Evolutionary conservation across 441 rosid species (phyloP), one percentile per base, ranked within the genome.

Genomic region (Jatropha multifida): DNA sequence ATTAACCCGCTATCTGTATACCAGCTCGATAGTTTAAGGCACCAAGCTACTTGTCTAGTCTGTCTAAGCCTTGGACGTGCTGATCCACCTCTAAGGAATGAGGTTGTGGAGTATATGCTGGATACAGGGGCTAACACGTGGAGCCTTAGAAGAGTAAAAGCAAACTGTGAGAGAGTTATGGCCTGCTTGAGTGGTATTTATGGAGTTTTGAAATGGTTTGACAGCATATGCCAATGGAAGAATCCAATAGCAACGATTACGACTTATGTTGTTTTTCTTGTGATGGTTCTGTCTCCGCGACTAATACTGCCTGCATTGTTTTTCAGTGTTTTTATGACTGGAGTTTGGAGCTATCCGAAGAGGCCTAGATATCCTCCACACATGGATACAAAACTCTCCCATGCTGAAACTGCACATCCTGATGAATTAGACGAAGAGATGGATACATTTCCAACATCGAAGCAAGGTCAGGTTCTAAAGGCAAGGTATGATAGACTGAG

Each of bases 371-470:
- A 84, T 23, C 92, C 94, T 0, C 88, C 88, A 0, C 86, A 86
- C 79, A 85, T 88, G 94, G 89, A 88, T 64, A 85, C 86, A 3
- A 81, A 78, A 58, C 67, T 84, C 42, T 90, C 94, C 0, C 86
- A 83, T 15, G 87, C 90, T 3, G 92, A 89, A 46, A 82, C 48
- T 13, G 82, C 77, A n/a, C 66, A 77, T 49, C 79, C 83, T 2
- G 90, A 89, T 26, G 89, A 85, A 58, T 68, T 89, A 26, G 90
- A 89, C 13, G 92, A 89, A 78, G 90, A 89, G 74, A 87, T 87
- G 0, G 90, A 89, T 44, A 78, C 87, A 0, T 86, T 84, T 75
- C 92, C 90, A 18, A 3, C 68, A 37, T 75, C 73, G 38, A 68
- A 3, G 80, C 86, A 14, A 83, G 84, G 72, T 76, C 86, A 69